phyloP scores from a whole-genome alignment of 192 early-diverging fungal species.

The Phlyctochytrium bullatum region DNA sequence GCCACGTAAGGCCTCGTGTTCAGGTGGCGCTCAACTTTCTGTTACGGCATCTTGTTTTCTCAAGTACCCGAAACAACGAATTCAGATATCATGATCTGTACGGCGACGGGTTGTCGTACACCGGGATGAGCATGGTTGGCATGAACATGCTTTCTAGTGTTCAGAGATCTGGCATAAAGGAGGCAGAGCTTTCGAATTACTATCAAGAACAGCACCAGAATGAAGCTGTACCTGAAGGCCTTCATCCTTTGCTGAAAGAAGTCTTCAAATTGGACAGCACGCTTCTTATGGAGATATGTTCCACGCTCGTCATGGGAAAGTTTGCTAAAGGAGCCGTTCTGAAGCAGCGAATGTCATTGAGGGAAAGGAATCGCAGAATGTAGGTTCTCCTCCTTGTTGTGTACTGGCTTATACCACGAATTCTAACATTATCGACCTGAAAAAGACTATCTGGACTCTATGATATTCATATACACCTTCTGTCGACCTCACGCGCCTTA shows the following conservation, averaged over 20 bases:
- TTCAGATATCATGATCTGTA: slow-evolving; percentile 23
- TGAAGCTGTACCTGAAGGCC: slow-evolving; percentile 11
- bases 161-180: too few species aligned
- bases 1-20: slow-evolving; percentile 20
- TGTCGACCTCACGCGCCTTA: slow-evolving; percentile 19
- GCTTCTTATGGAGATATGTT: slow-evolving; percentile 21
- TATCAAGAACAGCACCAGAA: too few species aligned
- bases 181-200: too few species aligned
- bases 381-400: background rate
- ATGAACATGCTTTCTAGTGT: too few species aligned
- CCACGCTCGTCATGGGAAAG: slow-evolving; percentile 13
- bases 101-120: slow-evolving; percentile 16
- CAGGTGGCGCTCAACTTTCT: slow-evolving; percentile 18
- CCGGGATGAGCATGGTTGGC: too few species aligned
- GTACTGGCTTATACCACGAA: background rate
- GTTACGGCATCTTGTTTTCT: slow-evolving; percentile 26
- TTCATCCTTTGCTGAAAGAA: slow-evolving; percentile 20
- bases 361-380: background rate
- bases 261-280: slow-evolving; percentile 28
- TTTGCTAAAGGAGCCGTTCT: too few species aligned
- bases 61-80: background rate
- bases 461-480: slow-evolving; percentile 17
- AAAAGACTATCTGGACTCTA: slow-evolving; percentile 22
- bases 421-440: background rate
- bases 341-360: background rate